A percentile compares a stretch with the other conserved stretches of the same genome.
These are phyloP conservation scores for Venturia carpophila DNA, from an alignment of 2,329 filamentous ascomycete species.

Conservation along the genomic window DNA sequence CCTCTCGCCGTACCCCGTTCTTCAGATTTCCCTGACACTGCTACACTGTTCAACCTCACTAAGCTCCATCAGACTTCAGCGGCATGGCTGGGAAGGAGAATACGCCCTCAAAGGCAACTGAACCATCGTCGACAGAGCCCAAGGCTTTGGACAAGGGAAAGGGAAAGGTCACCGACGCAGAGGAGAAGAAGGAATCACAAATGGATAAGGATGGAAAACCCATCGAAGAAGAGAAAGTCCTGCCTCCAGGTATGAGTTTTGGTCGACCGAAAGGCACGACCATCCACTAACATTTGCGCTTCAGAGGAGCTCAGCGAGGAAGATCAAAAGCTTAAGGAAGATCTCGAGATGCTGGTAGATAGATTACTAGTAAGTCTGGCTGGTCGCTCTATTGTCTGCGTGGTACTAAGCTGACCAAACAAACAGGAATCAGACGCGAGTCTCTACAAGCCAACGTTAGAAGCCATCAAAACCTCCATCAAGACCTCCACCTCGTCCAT, in stretches of 20 bases:
- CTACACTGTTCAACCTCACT: neutral
- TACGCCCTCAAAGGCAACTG: constrained; percentile 35
- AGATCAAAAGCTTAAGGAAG: constrained; percentile 95
- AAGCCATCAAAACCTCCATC: constrained; percentile 96
- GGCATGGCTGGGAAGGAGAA: constrained; percentile 19
- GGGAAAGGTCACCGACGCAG: constrained; percentile 73
- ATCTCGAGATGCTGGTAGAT: constrained; percentile 97
- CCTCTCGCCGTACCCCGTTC: neutral
- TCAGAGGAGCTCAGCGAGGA: constrained; percentile 93
- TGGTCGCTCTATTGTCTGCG: constrained; percentile 15
- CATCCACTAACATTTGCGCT: constrained; percentile 25
- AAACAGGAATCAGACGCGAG: constrained; percentile 71
- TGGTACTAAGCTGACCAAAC: constrained; percentile 21
- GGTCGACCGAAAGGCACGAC: constrained; percentile 27
- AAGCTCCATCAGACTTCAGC: constrained; percentile 16
- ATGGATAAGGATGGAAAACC: constrained; percentile 66
- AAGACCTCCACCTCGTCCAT: constrained; percentile 99
- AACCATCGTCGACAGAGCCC: constrained; percentile 85
- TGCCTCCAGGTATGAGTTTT: constrained; percentile 46
- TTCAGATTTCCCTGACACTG: neutral
- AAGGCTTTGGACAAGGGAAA: constrained; percentile 90
- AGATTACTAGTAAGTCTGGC: constrained; percentile 62
- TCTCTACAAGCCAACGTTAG: constrained; percentile 85
- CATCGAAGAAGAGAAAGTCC: constrained; percentile 70
- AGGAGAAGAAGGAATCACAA: constrained; percentile 51